A percentile compares a stretch with the other conserved stretches of the same genome.
Conservation (phyloP, 2,329 filamentous ascomycete species). For the Diaporthe capsici region DNA sequence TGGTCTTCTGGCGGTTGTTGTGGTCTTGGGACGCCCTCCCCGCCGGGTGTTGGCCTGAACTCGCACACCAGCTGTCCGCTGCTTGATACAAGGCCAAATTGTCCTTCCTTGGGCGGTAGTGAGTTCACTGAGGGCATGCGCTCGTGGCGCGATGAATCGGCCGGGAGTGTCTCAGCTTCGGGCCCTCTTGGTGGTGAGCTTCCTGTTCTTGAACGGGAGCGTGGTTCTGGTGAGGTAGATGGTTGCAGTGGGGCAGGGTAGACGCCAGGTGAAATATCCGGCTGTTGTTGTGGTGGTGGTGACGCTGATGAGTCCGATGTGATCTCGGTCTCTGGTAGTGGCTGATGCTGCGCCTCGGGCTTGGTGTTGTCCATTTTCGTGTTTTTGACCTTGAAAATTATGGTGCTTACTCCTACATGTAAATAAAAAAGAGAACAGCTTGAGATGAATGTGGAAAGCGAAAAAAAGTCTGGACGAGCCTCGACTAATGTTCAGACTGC, state of each 20-base stretch:
- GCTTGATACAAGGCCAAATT: conserved; percentile 18
- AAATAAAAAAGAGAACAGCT: background rate
- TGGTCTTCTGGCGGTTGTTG: background rate
- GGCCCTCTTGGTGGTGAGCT: background rate
- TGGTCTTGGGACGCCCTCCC: background rate
- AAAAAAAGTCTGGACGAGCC: background rate
- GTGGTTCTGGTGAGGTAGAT: background rate
- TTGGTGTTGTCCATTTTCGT: background rate
- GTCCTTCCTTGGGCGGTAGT: background rate
- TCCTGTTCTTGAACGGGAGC: background rate
- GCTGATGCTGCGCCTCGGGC: background rate
- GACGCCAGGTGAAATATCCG: background rate
- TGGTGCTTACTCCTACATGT: background rate
- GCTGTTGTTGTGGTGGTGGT: background rate
- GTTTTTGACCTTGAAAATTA: background rate
- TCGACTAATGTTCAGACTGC: conserved; percentile 1
- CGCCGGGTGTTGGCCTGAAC: background rate
- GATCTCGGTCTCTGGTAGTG: background rate
- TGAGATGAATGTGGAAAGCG: background rate
- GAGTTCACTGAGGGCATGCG: conserved; percentile 18
- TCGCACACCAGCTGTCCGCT: conserved; percentile 28
- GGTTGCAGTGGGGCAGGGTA: background rate
- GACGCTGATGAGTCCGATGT: background rate
- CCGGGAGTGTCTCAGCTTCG: background rate
- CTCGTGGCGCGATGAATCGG: background rate